A percentile compares a stretch with the other conserved stretches of the same genome.
phyloP scores from a whole-genome alignment of 768 basidiomycete species.

The Russula sp. region DNA sequence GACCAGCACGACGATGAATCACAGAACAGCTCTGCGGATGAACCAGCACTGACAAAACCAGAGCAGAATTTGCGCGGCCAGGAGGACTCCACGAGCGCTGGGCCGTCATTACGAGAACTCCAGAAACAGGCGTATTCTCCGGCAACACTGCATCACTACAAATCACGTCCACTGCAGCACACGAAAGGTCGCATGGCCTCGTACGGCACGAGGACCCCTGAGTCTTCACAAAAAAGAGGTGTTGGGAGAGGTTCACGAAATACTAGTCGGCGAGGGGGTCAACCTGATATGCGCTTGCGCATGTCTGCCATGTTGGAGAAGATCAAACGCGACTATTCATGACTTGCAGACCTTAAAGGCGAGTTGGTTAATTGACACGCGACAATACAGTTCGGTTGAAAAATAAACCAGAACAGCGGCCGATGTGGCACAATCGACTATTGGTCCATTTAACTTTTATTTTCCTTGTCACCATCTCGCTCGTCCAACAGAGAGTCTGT shows the following conservation, averaged over 20 bases:
- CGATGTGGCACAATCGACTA: neutral
- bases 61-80: neutral
- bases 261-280: slow-evolving; percentile 48
- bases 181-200: slow-evolving; percentile 31
- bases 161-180: slow-evolving; percentile 44
- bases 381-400: neutral
- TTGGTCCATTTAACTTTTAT: slow-evolving; percentile 39
- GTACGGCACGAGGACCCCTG: slow-evolving; percentile 22
- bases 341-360: no score
- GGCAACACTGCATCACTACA: slow-evolving; percentile 56
- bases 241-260: neutral
- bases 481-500: slow-evolving; percentile 33
- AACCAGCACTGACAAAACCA: neutral
- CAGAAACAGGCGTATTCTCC: slow-evolving; percentile 60
- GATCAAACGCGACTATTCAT: slow-evolving; percentile 63
- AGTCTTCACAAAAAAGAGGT: slow-evolving; percentile 31
- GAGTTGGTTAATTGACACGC: neutral
- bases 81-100: slow-evolving; percentile 19
- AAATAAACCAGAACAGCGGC: neutral
- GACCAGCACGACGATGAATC: slow-evolving; percentile 29
- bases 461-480: slow-evolving; percentile 52
- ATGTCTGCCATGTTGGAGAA: slow-evolving; percentile 86
- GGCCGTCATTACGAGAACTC: slow-evolving; percentile 53
- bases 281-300: slow-evolving; percentile 80
- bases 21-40: slow-evolving; percentile 1